Evolutionary conservation across 495 filamentous ascomycete species (phyloP).

Genomic region (Gamarada debralockiae): DNA sequence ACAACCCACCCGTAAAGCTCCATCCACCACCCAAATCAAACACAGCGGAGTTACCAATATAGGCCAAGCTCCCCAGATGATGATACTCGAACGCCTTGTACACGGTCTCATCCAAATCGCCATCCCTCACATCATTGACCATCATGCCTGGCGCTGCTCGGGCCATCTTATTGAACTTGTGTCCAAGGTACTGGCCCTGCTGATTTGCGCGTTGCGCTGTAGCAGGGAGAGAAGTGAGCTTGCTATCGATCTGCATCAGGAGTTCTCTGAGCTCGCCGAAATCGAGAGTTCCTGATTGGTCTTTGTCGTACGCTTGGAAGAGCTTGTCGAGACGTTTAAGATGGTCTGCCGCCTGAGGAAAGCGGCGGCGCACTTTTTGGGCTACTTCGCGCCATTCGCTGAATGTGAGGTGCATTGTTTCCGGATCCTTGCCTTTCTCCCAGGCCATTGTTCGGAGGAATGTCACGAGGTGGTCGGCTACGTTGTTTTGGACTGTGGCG

Average conservation of each 20-base stretch:
- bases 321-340: conserved; percentile 83
- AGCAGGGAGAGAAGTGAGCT: conserved; percentile 80
- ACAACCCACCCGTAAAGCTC: conserved; percentile 75
- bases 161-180: conserved; percentile 92
- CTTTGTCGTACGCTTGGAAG: conserved; percentile 88
- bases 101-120: conserved; percentile 86
- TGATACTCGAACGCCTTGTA: conserved; percentile 96
- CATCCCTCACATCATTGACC: conserved; percentile 78
- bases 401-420: conserved; percentile 78
- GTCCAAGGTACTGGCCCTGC: conserved; percentile 89
- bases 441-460: conserved; percentile 90
- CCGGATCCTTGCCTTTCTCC: conserved; percentile 85
- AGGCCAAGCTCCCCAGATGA: conserved; percentile 89
- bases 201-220: conserved; percentile 98
- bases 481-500: conserved; percentile 92
- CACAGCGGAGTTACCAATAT: conserved; percentile 93
- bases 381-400: conserved; percentile 84
- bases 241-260: conserved; percentile 83
- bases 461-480: conserved; percentile 77
- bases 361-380: conserved; percentile 75
- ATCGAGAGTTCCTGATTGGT: conserved; percentile 88
- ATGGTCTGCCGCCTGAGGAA: conserved; percentile 91
- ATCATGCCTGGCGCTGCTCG: conserved; percentile 69
- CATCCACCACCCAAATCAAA: conserved; percentile 78
- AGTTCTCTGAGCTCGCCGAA: conserved; percentile 89